Conservation (phyloP, 805 yeast species). For the Kazachstania martiniae region DNA sequence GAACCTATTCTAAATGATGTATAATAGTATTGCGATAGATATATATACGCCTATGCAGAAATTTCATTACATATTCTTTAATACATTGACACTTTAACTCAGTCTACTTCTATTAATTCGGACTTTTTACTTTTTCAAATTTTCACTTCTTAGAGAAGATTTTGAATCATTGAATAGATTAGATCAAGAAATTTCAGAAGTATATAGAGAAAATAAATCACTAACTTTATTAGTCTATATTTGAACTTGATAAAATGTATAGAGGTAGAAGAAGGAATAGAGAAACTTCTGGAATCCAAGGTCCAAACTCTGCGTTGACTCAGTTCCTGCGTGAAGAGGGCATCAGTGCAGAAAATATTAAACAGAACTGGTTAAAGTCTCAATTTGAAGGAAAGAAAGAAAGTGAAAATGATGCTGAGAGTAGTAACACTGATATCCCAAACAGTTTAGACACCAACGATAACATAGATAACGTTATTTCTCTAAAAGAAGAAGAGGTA, state of each 20-base stretch:
- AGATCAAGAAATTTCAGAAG: too few relatives aligned
- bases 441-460: background rate
- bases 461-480: background rate
- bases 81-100: too few relatives aligned
- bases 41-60: too few relatives aligned
- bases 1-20: too few relatives aligned
- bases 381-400: slow-evolving; percentile 15
- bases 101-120: too few relatives aligned
- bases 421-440: slow-evolving; percentile 1
- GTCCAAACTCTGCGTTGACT: slow-evolving; percentile 79
- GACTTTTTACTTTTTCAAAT: too few relatives aligned
- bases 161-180: too few relatives aligned
- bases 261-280: slow-evolving; percentile 18
- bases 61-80: too few relatives aligned
- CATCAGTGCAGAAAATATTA: slow-evolving; percentile 69
- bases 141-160: too few relatives aligned
- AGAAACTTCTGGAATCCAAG: slow-evolving; percentile 27
- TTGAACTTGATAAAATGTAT: slow-evolving; percentile 10
- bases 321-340: slow-evolving; percentile 85
- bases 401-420: slow-evolving; percentile 3
- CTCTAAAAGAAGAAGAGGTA: slow-evolving; percentile 1
- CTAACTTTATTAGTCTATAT: too few relatives aligned
- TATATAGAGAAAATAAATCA: too few relatives aligned
- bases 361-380: slow-evolving; percentile 34
- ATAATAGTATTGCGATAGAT: too few relatives aligned